These are phyloP conservation scores for Termitomyces sp. DNA, from an alignment of 768 basidiomycete species.

Conservation along the genomic window DNA sequence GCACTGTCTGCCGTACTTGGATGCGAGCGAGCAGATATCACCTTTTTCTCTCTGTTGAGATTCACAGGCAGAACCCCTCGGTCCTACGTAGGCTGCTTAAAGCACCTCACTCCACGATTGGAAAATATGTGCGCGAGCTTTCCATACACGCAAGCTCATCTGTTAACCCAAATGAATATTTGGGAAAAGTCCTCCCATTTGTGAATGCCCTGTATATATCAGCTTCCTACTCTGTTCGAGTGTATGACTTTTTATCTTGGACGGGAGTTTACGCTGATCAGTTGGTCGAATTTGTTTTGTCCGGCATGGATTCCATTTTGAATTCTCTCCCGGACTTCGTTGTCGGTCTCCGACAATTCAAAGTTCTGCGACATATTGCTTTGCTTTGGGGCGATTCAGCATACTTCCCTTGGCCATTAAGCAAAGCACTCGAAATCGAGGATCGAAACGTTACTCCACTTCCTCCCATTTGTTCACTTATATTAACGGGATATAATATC, in stretches of 20 bases:
- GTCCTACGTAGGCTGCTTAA: not conserved
- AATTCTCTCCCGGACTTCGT: not conserved
- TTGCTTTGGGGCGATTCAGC: not conserved
- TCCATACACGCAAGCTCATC: not conserved
- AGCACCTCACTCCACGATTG: not conserved
- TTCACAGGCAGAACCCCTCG: not conserved
- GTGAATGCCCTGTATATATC: not conserved
- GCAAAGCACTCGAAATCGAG: not conserved
- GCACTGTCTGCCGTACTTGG: slow-evolving; percentile 8
- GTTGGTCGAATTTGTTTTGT: slow-evolving; percentile 5
- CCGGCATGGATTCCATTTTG: not conserved
- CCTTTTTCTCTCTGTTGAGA: slow-evolving; percentile 1
- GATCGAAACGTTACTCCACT: not conserved
- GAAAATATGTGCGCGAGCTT: not conserved
- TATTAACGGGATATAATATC: not conserved
- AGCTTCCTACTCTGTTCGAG: not conserved
- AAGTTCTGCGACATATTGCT: slow-evolving; percentile 6
- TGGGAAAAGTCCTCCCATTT: not conserved
- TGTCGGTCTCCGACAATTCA: not conserved
- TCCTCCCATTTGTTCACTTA: slow-evolving; percentile 3
- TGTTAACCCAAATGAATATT: not conserved
- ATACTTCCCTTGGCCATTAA: not conserved
- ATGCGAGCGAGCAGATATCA: slow-evolving; percentile 7
- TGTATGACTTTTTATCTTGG: not conserved
- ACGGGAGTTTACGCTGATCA: not conserved